These are phyloP conservation scores for Zymoseptoria passerinii DNA, from an alignment of 2,329 filamentous ascomycete species.

Conservation along the genomic window DNA sequence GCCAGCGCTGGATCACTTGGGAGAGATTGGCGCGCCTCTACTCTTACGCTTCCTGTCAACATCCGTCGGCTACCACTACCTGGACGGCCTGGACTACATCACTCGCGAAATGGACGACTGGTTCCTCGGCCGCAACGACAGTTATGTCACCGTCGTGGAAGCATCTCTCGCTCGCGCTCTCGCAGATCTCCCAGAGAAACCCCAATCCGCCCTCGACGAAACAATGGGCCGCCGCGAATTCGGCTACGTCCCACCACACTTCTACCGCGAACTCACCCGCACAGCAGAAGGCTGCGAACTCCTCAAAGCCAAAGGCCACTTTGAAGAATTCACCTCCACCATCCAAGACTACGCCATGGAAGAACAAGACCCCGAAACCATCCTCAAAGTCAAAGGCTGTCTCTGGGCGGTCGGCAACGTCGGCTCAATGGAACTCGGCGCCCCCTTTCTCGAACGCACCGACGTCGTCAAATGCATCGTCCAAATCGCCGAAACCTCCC, in stretches of 20 bases:
- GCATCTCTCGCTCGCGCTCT: constrained; percentile 88
- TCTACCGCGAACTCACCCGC: constrained; percentile 88
- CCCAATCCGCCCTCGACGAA: constrained; percentile 36
- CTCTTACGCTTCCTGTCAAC: constrained; percentile 89
- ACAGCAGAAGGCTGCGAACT: constrained; percentile 88
- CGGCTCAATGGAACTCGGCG: constrained; percentile 93
- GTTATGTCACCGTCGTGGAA: constrained; percentile 90
- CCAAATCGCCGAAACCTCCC: constrained; percentile 75
- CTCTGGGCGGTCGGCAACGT: constrained; percentile 98
- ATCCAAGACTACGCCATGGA: constrained; percentile 83
- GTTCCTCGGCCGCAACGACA: constrained; percentile 94
- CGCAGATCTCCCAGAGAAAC: constrained; percentile 49
- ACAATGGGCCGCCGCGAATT: constrained; percentile 42
- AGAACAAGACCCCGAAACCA: constrained; percentile 71
- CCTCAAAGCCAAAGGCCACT: constrained; percentile 87
- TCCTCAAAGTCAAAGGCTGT: constrained; percentile 92
- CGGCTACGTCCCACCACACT: constrained; percentile 78
- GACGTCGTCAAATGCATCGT: constrained; percentile 85
- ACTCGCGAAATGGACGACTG: constrained; percentile 99
- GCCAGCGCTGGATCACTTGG: constrained; percentile 86
- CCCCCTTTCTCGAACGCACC: constrained; percentile 82
- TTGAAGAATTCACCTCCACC: constrained; percentile 85
- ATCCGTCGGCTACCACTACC: constrained; percentile 93
- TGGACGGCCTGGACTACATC: constrained; percentile 95
- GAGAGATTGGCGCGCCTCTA: constrained; percentile 90